Evolutionary conservation across 495 filamentous ascomycete species (phyloP).

Genomic region (Penicillium bialowiezense): DNA sequence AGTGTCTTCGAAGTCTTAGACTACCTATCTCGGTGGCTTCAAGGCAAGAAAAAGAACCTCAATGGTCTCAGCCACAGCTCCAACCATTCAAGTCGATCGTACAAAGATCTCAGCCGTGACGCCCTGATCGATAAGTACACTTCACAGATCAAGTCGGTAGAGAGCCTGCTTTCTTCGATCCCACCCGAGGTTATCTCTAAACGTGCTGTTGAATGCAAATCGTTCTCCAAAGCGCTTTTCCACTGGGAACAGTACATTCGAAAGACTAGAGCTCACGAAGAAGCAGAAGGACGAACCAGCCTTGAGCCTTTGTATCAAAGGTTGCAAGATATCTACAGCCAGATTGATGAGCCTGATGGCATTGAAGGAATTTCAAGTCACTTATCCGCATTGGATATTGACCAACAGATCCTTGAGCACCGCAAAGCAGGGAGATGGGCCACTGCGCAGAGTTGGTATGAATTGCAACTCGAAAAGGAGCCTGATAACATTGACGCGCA

Average conservation of each 20-base stretch:
- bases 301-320: constrained; percentile 65
- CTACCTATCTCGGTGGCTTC: constrained; percentile 86
- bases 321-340: constrained; percentile 88
- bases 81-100: constrained; percentile 33
- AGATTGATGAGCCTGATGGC: constrained; percentile 96
- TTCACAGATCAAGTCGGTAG: constrained; percentile 58
- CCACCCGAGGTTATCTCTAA: constrained; percentile 82
- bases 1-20: constrained; percentile 88
- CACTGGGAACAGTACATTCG: constrained; percentile 91
- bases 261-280: constrained; percentile 44
- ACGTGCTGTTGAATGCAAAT: constrained; percentile 86
- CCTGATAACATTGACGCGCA: constrained; percentile 76
- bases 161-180: constrained; percentile 62
- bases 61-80: constrained; percentile 34
- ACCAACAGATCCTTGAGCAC: constrained; percentile 90
- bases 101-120: constrained; percentile 36
- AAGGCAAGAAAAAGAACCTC: constrained; percentile 68
- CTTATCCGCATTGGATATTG: constrained; percentile 74
- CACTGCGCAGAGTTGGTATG: constrained; percentile 98
- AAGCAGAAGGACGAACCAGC: constrained; percentile 34
- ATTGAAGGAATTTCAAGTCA: constrained; percentile 91
- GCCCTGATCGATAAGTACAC: constrained; percentile 40
- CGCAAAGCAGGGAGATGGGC: constrained; percentile 93
- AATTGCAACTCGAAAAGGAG: constrained; percentile 74
- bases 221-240: constrained; percentile 87